These are phyloP conservation scores for Trametes punicea DNA, from an alignment of 768 basidiomycete genomes.

Conservation along the genomic window DNA sequence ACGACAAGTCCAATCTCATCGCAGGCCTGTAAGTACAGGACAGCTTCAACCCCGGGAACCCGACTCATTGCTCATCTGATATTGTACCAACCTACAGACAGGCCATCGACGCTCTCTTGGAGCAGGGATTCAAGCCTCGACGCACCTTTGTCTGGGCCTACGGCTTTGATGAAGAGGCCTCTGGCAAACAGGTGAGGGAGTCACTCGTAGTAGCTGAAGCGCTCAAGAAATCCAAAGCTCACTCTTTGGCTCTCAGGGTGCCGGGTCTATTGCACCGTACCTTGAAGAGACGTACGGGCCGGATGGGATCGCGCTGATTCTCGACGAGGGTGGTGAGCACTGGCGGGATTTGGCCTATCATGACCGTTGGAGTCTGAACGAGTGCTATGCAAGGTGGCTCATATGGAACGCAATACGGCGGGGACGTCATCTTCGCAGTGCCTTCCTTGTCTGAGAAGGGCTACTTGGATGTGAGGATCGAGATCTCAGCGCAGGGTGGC, in stretches of 20 bases:
- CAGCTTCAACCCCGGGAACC: not conserved
- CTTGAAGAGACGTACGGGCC: slow-evolving; percentile 64
- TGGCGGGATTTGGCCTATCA: slow-evolving; percentile 22
- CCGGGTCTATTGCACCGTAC: slow-evolving; percentile 41
- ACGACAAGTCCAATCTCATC: slow-evolving; percentile 35
- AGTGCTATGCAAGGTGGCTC: slow-evolving; percentile 24
- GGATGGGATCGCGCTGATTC: slow-evolving; percentile 68
- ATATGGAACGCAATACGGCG: slow-evolving; percentile 45
- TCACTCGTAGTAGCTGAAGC: not conserved
- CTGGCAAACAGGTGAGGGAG: slow-evolving; percentile 25
- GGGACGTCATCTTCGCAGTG: slow-evolving; percentile 52
- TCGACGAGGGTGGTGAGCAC: slow-evolving; percentile 82
- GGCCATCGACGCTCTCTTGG: slow-evolving; percentile 45
- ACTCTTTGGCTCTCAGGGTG: slow-evolving; percentile 44
- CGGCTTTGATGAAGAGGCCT: slow-evolving; percentile 51
- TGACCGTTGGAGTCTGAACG: slow-evolving; percentile 30
- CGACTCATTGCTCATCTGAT: not conserved
- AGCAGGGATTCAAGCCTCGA: slow-evolving; percentile 43
- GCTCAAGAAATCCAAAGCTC: slow-evolving; percentile 32
- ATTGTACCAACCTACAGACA: slow-evolving; percentile 22
- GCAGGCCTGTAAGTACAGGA: slow-evolving; percentile 28
- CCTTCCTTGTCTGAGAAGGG: slow-evolving; percentile 78
- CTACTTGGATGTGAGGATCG: slow-evolving; percentile 56
- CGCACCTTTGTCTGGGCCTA: slow-evolving; percentile 40
- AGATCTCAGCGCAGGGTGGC: slow-evolving; percentile 69